Conservation (phyloP, 176 grass and related monocot genomes). For the Aechmea fasciata region DNA sequence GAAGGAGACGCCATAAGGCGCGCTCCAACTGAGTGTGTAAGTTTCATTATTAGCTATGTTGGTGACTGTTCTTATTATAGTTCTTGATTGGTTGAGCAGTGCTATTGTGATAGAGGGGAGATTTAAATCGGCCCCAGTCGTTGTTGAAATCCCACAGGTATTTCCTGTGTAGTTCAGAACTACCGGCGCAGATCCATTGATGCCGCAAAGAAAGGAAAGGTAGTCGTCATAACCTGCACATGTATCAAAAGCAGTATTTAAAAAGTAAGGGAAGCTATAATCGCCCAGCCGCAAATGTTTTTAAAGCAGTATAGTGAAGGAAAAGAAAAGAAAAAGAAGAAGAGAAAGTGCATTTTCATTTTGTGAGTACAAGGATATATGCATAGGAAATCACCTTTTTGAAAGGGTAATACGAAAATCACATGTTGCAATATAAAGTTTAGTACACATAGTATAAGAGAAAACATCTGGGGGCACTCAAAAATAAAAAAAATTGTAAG, state of each 20-base stretch:
- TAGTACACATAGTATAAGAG: no score
- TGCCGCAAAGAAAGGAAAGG: constrained; percentile 84
- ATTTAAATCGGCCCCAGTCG: constrained; percentile 65
- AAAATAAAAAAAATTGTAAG: no score
- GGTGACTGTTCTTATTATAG: constrained; percentile 41
- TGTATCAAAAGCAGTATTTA: neutral
- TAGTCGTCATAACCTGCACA: constrained; percentile 60
- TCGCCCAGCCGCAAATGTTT: no score
- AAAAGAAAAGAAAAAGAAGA: no score
- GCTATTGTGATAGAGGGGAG: constrained; percentile 78
- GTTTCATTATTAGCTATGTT: constrained; percentile 59
- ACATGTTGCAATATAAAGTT: no score
- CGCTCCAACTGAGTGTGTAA: constrained; percentile 52
- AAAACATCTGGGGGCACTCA: no score
- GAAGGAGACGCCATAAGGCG: constrained; percentile 47
- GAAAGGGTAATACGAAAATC: no score
- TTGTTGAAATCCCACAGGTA: constrained; percentile 35
- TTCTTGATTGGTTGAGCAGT: constrained; percentile 61
- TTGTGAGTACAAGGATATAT: no score
- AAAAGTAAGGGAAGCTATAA: no score
- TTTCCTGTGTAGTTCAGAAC: constrained; percentile 83
- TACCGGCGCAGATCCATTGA: constrained; percentile 71
- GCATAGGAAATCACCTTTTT: no score
- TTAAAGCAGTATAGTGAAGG: no score
- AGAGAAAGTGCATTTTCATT: no score